Percentiles rank a stretch among this genome's conserved stretches.
Evolutionary conservation across 1,284 basidiomycete genomes (phyloP).

Genomic region (Malassezia cuniculi): DNA sequence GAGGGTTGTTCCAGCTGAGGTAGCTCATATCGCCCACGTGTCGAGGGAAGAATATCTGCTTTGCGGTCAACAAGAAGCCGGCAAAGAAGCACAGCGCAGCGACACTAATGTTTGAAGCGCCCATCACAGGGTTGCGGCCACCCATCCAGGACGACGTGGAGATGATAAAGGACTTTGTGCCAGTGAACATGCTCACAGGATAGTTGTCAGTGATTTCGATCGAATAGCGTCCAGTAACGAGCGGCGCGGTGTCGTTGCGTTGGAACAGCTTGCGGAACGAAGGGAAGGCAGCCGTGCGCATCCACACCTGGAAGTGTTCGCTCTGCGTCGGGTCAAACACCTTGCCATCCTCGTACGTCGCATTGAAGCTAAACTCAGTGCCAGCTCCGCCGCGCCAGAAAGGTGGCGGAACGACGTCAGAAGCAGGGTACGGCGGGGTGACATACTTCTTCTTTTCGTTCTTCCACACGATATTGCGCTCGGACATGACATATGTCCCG

Average conservation of each 20-base stretch:
- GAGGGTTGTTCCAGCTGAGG: conserved; percentile 39
- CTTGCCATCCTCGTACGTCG: conserved; percentile 57
- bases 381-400: conserved; percentile 54
- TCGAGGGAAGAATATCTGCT: conserved; percentile 85
- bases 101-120: conserved; percentile 87
- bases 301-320: conserved; percentile 99
- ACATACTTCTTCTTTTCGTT: conserved; percentile 81
- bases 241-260: conserved; percentile 66
- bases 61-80: conserved; percentile 72
- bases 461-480: conserved; percentile 78
- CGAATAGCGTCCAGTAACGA: conserved; percentile 64
- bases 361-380: conserved; percentile 51
- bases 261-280: conserved; percentile 92
- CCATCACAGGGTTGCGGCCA: conserved; percentile 91
- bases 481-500: conserved; percentile 60
- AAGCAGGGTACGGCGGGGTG: conserved; percentile 42
- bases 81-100: conserved; percentile 75
- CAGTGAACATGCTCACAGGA: conserved; percentile 77
- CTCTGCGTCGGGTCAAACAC: conserved; percentile 65
- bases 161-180: conserved; percentile 91
- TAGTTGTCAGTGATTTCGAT: conserved; percentile 76
- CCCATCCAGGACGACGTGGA: conserved; percentile 97
- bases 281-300: conserved; percentile 90
- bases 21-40: conserved; percentile 50
- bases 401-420: conserved; percentile 73